Evolutionary conservation across 164 flowering plant species (phyloP), one percentile per base, ranked within the genome.

Genomic region (Chimonanthus praecox): DNA sequence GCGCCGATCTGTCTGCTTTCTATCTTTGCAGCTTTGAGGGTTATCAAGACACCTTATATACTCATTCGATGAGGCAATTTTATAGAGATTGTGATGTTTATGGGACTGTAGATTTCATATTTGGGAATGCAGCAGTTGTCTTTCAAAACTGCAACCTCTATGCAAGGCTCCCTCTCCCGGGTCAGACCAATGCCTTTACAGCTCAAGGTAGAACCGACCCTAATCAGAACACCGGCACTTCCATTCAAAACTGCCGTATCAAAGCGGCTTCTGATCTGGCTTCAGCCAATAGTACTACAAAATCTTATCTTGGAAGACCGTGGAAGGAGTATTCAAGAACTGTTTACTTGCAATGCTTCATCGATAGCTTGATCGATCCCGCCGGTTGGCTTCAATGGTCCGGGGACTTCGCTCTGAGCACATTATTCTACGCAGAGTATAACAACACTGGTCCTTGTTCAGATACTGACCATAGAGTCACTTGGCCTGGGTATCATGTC

Each of bases 1-100:
- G 89, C 0, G 94, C 90, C 0, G 94, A 90, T 71, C 20, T 85
- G 3, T 85, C 89, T 0, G 66, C 85, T 10, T 84, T 84, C 80
- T 81, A 79, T 74, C 75, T 73, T 3, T 82, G 87, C 68, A 71
- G 73, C 65, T 60, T 71, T 47, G 73, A 63, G 18, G 51, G 65
- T 18, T 72, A 72, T 33, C 74, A 72, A 61, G 74, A 72, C 74
- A 72, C 74, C 43, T 64, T 72, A 62, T 72, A 72, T 21, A 45
- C 73, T 3, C 74, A 72, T 49, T 72, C 74, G 58, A 10, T 72
- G 45, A 47, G 74, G 46, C 74, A 72, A 47, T 62, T 72, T 10
- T 72, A 63, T 58, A 61, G 74, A 47, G 74, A 72, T 3, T 72
- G 74, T 49, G 47, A 72, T 46, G 20, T 62, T 44, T 72, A 61